phyloP scores from a whole-genome alignment of 805 yeast species.

The Kodamaea jinghongensis region DNA sequence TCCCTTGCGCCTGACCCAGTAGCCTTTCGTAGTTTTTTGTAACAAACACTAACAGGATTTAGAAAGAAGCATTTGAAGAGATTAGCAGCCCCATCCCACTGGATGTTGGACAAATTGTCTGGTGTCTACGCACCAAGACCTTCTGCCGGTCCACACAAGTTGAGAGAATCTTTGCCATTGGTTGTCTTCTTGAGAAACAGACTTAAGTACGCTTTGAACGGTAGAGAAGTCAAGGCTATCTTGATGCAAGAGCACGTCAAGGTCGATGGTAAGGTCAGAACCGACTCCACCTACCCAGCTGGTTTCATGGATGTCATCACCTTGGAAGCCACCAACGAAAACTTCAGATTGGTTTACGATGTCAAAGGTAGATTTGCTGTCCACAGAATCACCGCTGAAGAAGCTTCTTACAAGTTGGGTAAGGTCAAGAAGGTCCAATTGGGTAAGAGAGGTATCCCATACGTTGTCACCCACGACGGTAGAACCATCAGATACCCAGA shows the following conservation, averaged over 20 bases:
- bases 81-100: constrained; percentile 99
- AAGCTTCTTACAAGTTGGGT: constrained; percentile 96
- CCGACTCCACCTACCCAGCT: constrained; percentile 97
- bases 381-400: constrained; percentile 99
- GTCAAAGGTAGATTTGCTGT: constrained; percentile 99
- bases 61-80: constrained; percentile 99
- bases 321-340: constrained; percentile 97
- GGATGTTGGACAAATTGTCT: constrained; percentile 99
- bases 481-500: constrained; percentile 99
- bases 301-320: constrained; percentile 99
- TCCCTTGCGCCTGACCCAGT: constrained; percentile 2
- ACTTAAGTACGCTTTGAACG: constrained; percentile 34
- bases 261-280: constrained; percentile 99
- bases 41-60: constrained; percentile 25
- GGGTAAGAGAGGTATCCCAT: constrained; percentile 98
- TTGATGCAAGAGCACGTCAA: constrained; percentile 34
- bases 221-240: constrained; percentile 34
- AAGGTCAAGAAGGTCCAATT: constrained; percentile 97
- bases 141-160: constrained; percentile 84
- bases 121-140: constrained; percentile 99
- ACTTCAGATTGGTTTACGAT: constrained; percentile 98
- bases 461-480: constrained; percentile 99
- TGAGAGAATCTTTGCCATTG: constrained; percentile 35
- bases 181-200: constrained; percentile 34
- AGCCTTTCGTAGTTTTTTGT: background rate